Evolutionary conservation across 768 basidiomycete species (phyloP).

Genomic region (Gloeopeniophorella convolvens): DNA sequence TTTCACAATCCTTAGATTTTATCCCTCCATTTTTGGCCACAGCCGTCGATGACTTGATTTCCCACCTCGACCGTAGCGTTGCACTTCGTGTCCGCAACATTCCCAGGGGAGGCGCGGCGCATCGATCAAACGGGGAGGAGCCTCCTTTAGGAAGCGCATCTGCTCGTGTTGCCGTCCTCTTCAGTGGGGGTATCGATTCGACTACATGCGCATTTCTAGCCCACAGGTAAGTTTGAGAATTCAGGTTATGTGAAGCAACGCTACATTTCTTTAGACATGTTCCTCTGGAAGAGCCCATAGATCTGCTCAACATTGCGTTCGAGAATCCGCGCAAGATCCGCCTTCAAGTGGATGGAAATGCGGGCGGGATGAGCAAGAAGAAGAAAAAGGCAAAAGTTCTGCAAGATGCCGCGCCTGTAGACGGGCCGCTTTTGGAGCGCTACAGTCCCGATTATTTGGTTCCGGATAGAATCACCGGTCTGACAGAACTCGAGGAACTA

Average conservation of each 20-base stretch:
- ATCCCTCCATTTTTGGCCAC: slow-evolving; percentile 39
- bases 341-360: slow-evolving; percentile 40
- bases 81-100: slow-evolving; percentile 62
- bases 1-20: slow-evolving; percentile 31
- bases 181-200: slow-evolving; percentile 95
- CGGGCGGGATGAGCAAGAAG: slow-evolving; percentile 38
- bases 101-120: slow-evolving; percentile 37
- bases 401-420: neutral
- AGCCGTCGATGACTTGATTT: slow-evolving; percentile 46
- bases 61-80: slow-evolving; percentile 59
- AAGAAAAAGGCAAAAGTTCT: slow-evolving; percentile 32
- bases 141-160: slow-evolving; percentile 18
- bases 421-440: neutral
- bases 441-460: slow-evolving; percentile 53
- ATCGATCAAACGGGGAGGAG: slow-evolving; percentile 12
- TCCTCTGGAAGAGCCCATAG: slow-evolving; percentile 74
- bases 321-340: slow-evolving; percentile 85
- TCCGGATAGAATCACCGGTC: slow-evolving; percentile 82
- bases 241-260: neutral
- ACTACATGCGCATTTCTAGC: slow-evolving; percentile 78
- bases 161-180: slow-evolving; percentile 70
- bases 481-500: slow-evolving; percentile 73
- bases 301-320: slow-evolving; percentile 89
- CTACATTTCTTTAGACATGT: slow-evolving; percentile 47
- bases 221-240: slow-evolving; percentile 46